Evolutionary conservation across 495 filamentous ascomycete genomes (phyloP).

Genomic region (Apiosordaria backusii): DNA sequence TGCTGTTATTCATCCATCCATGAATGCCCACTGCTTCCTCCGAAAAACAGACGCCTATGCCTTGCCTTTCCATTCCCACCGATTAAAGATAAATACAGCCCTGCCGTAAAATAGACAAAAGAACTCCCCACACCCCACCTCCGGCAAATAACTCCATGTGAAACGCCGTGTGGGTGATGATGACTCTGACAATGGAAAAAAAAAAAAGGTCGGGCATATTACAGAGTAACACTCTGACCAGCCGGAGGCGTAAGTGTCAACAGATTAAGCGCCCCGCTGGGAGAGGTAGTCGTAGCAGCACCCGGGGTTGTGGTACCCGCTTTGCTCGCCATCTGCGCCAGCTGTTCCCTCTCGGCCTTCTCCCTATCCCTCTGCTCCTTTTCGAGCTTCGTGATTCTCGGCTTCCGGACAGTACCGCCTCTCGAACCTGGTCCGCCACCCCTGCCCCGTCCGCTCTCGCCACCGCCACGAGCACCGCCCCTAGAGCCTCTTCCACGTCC

Average conservation of each 20-base stretch:
- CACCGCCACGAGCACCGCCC: conserved; percentile 45
- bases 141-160: neutral
- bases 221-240: neutral
- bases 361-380: conserved; percentile 64
- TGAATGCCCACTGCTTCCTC: neutral
- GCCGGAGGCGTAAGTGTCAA: neutral
- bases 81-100: neutral
- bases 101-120: neutral
- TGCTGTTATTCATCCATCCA: neutral
- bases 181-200: neutral
- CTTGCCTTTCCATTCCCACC: neutral
- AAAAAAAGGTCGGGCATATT: neutral
- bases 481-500: conserved; percentile 54
- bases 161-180: too few relatives aligned
- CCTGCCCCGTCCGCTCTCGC: conserved; percentile 42
- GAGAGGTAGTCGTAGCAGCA: neutral
- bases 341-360: conserved; percentile 46
- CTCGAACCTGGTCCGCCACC: conserved; percentile 72
- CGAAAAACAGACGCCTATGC: neutral
- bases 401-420: conserved; percentile 75
- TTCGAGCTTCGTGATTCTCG: conserved; percentile 77
- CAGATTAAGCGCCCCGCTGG: neutral
- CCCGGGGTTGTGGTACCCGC: neutral
- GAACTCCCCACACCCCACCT: neutral
- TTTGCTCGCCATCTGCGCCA: conserved; percentile 25